A percentile compares a stretch with the other conserved stretches of the same genome.
Conservation (phyloP, 148 eudicot species). For the Rhododendron ferrugineum region DNA sequence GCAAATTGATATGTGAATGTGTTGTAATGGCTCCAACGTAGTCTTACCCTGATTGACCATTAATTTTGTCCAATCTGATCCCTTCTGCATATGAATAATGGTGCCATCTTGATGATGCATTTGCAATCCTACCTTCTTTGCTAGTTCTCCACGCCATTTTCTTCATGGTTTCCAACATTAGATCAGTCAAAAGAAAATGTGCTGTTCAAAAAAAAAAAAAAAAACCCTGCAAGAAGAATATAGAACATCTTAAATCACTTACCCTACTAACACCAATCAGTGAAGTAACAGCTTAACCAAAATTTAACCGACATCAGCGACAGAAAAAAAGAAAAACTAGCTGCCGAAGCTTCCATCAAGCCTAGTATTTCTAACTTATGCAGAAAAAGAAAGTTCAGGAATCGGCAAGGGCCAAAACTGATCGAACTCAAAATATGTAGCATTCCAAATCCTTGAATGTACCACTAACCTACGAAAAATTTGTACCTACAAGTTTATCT, state of each 20-base stretch:
- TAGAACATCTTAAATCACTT: neutral
- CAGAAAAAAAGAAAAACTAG: neutral
- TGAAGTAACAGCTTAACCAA: neutral
- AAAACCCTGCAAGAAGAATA: conserved; percentile 39
- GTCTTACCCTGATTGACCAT: conserved; percentile 25
- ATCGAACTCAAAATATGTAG: neutral
- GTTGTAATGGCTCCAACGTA: too few species aligned
- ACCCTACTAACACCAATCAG: neutral
- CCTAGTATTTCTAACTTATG: neutral
- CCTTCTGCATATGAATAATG: conserved; percentile 61
- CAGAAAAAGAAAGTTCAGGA: neutral
- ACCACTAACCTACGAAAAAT: neutral
- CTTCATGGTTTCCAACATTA: conserved; percentile 73
- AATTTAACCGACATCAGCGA: neutral
- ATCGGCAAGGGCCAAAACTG: neutral
- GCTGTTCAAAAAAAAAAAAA: neutral
- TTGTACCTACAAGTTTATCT: neutral
- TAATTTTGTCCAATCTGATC: conserved; percentile 56
- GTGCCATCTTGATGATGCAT: conserved; percentile 72
- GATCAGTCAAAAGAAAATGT: conserved; percentile 64
- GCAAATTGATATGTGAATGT: too few species aligned
- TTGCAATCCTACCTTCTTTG: conserved; percentile 71
- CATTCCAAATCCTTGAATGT: neutral
- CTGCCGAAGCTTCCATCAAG: neutral
- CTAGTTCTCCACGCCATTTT: conserved; percentile 43